Base-by-base conservation (phyloP, 148 eudicot genomes). In the Drosera capensis region DNA sequence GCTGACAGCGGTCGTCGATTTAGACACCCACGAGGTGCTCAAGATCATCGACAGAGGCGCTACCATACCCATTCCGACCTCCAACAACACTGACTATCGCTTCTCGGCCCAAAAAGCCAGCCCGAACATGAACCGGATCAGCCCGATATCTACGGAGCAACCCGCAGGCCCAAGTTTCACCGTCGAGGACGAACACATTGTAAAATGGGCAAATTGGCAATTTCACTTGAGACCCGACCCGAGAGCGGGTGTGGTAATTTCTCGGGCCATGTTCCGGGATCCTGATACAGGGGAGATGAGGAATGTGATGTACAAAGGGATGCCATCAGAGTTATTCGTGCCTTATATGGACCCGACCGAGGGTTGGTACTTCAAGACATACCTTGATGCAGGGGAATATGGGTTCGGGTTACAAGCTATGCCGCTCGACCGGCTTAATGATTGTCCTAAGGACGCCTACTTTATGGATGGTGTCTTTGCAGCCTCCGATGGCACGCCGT, bases 321-420 rank as follows among this genome's bases (percentile, higher is more conserved):
- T 79, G 23, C 78, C 82, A 8, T 82, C 88, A 0, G 96, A 87
- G 59, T 79, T 86, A 11, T 82, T 87, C 60, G 94, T 87, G 5
- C 94, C 94, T 0, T 87, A 87, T 44, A 87, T 82, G 96, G 90
- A 87, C 60, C 90, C 88, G 0, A 70, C 71, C 0, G 55, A 41
- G 12, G 94, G 82, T 36, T 87, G 96, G 94, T 79, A 86, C 52
- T 77, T 58, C 24, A 64, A 78, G 63, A 82, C 96, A 0, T 86
- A 69, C 40, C 54, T 86, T 85, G 96, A 86, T 28, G 43, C 70
- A 0, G 96, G 96, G 3, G 96, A 87, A 44, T 87, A 60, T 31
- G 96, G 96, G 20, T 87, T 87, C 12, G 96, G 96, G 12, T 58
- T 74, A 28, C 56, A 82, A 0, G 94, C 96, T 1, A 65, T 40